Percentiles rank a stretch among this genome's conserved stretches.
phyloP scores from a whole-genome alignment of 106 monocot genomes.

The Acorus gramineus region DNA sequence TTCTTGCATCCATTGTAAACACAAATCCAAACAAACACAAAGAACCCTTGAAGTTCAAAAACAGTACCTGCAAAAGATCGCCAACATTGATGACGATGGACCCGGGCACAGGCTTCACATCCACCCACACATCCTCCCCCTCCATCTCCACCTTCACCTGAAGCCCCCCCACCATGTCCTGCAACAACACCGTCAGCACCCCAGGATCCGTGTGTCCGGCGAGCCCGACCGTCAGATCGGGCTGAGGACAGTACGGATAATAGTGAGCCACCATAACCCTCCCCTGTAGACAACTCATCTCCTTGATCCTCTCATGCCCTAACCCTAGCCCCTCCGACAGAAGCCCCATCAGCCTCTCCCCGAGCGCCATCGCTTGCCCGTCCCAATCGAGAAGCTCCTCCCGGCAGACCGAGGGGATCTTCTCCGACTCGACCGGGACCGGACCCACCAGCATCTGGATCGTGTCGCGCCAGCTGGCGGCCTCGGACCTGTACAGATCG shows the following conservation, averaged over 20 bases:
- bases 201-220: slow-evolving; percentile 54
- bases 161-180: slow-evolving; percentile 53
- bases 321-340: slow-evolving; percentile 57
- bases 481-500: slow-evolving; percentile 19
- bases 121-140: slow-evolving; percentile 24
- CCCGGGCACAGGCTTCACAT: slow-evolving; percentile 32
- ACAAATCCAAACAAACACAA: too few relatives aligned
- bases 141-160: slow-evolving; percentile 30
- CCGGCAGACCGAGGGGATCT: slow-evolving; percentile 23
- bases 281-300: slow-evolving; percentile 28
- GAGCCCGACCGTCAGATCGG: slow-evolving; percentile 47
- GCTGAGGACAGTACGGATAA: slow-evolving; percentile 77
- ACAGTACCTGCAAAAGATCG: slow-evolving; percentile 33
- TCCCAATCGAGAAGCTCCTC: slow-evolving; percentile 34
- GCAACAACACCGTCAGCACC: slow-evolving; percentile 44
- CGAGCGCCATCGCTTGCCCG: slow-evolving; percentile 16
- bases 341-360: slow-evolving; percentile 31
- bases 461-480: slow-evolving; percentile 34
- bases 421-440: slow-evolving; percentile 1
- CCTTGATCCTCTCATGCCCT: slow-evolving; percentile 24
- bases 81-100: slow-evolving; percentile 32
- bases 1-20: too few relatives aligned
- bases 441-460: slow-evolving; percentile 13
- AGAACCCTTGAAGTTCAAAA: background rate
- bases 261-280: slow-evolving; percentile 58